A percentile compares a stretch with the other conserved stretches of the same genome.
Evolutionary conservation across 768 basidiomycete genomes (phyloP).

Genomic region (Mrakia gelida): DNA sequence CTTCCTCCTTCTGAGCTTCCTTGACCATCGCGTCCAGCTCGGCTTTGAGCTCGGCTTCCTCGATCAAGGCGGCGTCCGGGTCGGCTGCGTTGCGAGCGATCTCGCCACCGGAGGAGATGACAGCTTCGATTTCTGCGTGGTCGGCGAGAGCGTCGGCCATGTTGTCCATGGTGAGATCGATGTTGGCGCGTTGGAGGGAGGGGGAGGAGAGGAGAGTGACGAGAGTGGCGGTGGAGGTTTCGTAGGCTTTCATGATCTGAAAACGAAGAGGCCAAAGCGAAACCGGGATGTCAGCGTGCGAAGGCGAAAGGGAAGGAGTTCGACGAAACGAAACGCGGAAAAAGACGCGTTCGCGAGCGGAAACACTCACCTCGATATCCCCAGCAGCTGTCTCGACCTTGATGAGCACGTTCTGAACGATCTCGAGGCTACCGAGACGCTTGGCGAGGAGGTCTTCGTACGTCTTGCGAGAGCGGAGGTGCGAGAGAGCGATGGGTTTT

Average conservation of each 20-base stretch:
- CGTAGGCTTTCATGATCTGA: slow-evolving; percentile 80
- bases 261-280: not conserved
- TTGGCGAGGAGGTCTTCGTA: slow-evolving; percentile 72
- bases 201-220: slow-evolving; percentile 73
- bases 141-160: slow-evolving; percentile 77
- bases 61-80: slow-evolving; percentile 48
- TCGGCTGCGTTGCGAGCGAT: slow-evolving; percentile 53
- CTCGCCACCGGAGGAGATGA: slow-evolving; percentile 64
- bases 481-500: slow-evolving; percentile 66
- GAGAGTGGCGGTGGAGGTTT: slow-evolving; percentile 74
- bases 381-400: slow-evolving; percentile 84
- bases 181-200: slow-evolving; percentile 65
- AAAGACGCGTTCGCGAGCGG: not conserved
- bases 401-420: slow-evolving; percentile 68
- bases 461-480: slow-evolving; percentile 75
- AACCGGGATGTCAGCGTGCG: slow-evolving; percentile 3
- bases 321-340: too few relatives aligned
- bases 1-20: slow-evolving; percentile 43
- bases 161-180: slow-evolving; percentile 83
- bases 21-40: slow-evolving; percentile 44
- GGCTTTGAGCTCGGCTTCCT: slow-evolving; percentile 60
- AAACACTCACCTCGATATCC: slow-evolving; percentile 68
- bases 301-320: not conserved
- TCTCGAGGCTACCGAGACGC: slow-evolving; percentile 67
- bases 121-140: slow-evolving; percentile 75